phyloP scores from a whole-genome alignment of 345 rosid genomes.

The Turnera subulata region DNA sequence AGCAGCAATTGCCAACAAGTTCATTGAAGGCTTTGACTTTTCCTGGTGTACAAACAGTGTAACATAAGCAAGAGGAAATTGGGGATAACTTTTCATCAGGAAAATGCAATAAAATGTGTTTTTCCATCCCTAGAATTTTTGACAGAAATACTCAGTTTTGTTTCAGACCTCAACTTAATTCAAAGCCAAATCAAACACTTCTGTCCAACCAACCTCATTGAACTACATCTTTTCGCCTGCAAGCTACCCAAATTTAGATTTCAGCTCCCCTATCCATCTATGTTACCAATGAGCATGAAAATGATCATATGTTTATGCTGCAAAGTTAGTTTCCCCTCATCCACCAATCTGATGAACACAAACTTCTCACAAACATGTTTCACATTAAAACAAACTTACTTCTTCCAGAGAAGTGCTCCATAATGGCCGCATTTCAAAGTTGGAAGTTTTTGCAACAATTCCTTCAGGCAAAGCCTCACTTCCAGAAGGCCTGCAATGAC shows the following conservation, averaged over 20 bases:
- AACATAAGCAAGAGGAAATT: neutral
- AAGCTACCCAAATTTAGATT: too few species aligned
- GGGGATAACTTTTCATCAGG: neutral
- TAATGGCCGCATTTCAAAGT: constrained; percentile 55
- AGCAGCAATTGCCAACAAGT: constrained; percentile 63
- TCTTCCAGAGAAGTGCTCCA: constrained; percentile 42
- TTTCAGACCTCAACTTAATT: neutral
- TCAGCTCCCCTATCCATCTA: too few species aligned
- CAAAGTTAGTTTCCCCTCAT: too few species aligned
- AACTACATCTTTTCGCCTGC: too few species aligned
- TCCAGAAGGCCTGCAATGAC: constrained; percentile 46
- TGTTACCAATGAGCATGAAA: too few species aligned
- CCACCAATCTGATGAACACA: too few species aligned
- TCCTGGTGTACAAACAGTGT: constrained; percentile 30
- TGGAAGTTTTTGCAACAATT: constrained; percentile 50
- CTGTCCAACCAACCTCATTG: too few species aligned
- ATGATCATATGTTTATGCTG: too few species aligned
- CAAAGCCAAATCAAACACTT: neutral
- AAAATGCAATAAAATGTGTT: neutral
- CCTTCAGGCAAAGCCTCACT: constrained; percentile 64
- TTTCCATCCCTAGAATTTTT: neutral
- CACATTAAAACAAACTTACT: constrained; percentile 24
- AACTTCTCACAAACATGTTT: too few species aligned
- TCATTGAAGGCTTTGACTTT: constrained; percentile 29
- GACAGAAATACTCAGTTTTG: neutral